phyloP scores from a whole-genome alignment of 2,329 filamentous ascomycete species.

The Calonectria naviculata region DNA sequence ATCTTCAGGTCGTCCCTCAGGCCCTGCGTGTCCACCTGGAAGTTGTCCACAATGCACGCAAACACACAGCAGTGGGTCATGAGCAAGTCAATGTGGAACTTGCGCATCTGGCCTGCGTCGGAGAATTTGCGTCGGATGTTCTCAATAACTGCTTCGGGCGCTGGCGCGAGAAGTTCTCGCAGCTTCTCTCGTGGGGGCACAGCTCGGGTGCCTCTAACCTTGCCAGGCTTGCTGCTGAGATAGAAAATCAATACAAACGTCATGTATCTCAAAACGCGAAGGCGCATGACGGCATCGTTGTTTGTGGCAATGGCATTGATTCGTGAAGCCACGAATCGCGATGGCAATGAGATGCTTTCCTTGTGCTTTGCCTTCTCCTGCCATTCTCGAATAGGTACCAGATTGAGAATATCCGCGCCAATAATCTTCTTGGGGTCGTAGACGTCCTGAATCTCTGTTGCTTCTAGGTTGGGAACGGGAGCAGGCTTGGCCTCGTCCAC shows the following conservation, averaged over 20 bases:
- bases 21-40: slow-evolving; percentile 76
- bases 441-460: slow-evolving; percentile 76
- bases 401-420: slow-evolving; percentile 73
- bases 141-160: slow-evolving; percentile 72
- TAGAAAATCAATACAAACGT: slow-evolving; percentile 67
- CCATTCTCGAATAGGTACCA: slow-evolving; percentile 80
- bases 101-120: slow-evolving; percentile 71
- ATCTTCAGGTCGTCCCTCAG: slow-evolving; percentile 78
- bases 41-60: slow-evolving; percentile 78
- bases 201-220: slow-evolving; percentile 57
- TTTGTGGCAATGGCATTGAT: slow-evolving; percentile 65
- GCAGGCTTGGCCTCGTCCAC: slow-evolving; percentile 78
- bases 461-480: slow-evolving; percentile 75
- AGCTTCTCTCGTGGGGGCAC: slow-evolving; percentile 74
- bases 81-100: slow-evolving; percentile 77
- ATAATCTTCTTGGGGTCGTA: slow-evolving; percentile 77
- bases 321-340: slow-evolving; percentile 74
- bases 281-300: slow-evolving; percentile 61
- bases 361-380: slow-evolving; percentile 71
- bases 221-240: slow-evolving; percentile 57
- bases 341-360: slow-evolving; percentile 66
- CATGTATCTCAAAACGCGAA: slow-evolving; percentile 71
- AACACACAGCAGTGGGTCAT: slow-evolving; percentile 80
- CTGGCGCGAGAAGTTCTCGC: slow-evolving; percentile 64
- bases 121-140: slow-evolving; percentile 77